Evolutionary conservation across 768 basidiomycete genomes (phyloP).

Genomic region (Naganishia onofrii): DNA sequence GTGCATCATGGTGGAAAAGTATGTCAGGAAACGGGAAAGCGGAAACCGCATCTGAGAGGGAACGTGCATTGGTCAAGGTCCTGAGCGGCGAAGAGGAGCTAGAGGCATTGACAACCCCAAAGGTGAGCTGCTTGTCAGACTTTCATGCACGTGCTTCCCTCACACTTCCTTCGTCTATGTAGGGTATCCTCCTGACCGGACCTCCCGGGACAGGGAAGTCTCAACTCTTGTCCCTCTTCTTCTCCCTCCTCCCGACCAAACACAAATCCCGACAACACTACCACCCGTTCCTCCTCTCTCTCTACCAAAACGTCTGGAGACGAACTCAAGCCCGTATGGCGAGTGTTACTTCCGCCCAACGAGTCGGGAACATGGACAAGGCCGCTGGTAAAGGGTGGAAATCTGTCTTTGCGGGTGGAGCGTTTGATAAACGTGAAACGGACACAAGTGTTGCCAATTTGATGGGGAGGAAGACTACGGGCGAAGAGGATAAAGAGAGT

Average conservation of each 20-base stretch:
- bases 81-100: conserved; percentile 60
- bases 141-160: not conserved
- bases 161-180: not conserved
- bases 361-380: conserved; percentile 42
- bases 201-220: conserved; percentile 62
- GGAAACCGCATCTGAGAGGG: conserved; percentile 35
- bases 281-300: conserved; percentile 44
- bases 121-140: conserved; percentile 51
- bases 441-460: conserved; percentile 41
- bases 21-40: conserved; percentile 32
- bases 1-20: conserved; percentile 33
- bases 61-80: conserved; percentile 54
- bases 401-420: conserved; percentile 49
- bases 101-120: conserved; percentile 58
- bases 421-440: conserved; percentile 43
- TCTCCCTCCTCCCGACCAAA: conserved; percentile 58
- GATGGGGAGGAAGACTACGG: conserved; percentile 34
- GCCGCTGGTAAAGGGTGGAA: conserved; percentile 43
- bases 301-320: conserved; percentile 29
- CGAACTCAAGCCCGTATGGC: conserved; percentile 36
- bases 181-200: conserved; percentile 60
- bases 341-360: conserved; percentile 22
- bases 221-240: conserved; percentile 62
- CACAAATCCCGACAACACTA: conserved; percentile 63
- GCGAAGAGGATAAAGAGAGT: conserved; percentile 51